Conservation (phyloP, 116 monocot species). For the Papilionanthe hybrid region DNA sequence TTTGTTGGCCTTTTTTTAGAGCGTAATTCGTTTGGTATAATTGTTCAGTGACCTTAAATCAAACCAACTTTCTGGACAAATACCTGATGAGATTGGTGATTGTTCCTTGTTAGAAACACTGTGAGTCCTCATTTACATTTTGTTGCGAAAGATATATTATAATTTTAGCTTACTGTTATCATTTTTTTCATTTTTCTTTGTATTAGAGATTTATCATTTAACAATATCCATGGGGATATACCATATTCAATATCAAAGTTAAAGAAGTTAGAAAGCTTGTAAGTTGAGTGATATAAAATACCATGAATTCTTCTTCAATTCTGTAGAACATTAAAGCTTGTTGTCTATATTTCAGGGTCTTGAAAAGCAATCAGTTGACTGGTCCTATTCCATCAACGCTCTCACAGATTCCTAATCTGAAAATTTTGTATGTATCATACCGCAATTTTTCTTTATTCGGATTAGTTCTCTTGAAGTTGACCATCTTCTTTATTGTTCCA, state of each 20-base stretch:
- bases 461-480: neutral
- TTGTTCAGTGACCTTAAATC: slow-evolving; percentile 59
- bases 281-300: slow-evolving; percentile 15
- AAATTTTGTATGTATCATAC: slow-evolving; percentile 52
- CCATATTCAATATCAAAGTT: slow-evolving; percentile 91
- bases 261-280: slow-evolving; percentile 82
- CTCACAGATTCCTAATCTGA: slow-evolving; percentile 90
- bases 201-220: slow-evolving; percentile 77
- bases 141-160: neutral
- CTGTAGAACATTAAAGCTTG: neutral
- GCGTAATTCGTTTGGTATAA: neutral
- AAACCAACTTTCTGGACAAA: slow-evolving; percentile 75
- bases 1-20: neutral
- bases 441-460: neutral
- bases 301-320: neutral
- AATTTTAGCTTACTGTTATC: neutral
- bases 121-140: slow-evolving; percentile 32
- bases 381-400: slow-evolving; percentile 94
- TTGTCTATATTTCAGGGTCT: slow-evolving; percentile 37
- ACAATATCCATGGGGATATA: slow-evolving; percentile 82
- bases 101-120: slow-evolving; percentile 55
- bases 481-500: slow-evolving; percentile 8
- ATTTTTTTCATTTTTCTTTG: neutral
- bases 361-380: slow-evolving; percentile 82
- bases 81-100: slow-evolving; percentile 97